Evolutionary conservation across 208 protist genomes (phyloP), one percentile per base, ranked within the genome.

Genomic region (Trypanosoma avium): DNA sequence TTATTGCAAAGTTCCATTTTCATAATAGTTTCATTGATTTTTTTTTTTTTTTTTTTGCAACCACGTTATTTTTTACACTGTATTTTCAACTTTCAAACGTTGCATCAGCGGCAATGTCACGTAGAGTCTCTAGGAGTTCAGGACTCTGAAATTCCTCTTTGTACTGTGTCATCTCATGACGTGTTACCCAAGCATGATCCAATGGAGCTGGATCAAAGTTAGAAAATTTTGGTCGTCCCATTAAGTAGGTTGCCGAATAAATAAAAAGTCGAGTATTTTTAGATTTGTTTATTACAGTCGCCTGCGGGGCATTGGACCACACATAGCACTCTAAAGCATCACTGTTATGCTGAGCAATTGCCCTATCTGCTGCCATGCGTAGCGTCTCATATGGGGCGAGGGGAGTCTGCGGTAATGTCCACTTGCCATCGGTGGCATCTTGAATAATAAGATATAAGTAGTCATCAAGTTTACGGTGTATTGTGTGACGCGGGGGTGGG

Each of bases 231-330:
- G 88, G 88, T 33, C 84, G 45, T 35, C 88, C 88, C 6, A 73
- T 68, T 19, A 94, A 74, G 69, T 94, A 94, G 8, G 81, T 84
- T 10, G 77, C 79, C 4, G 72, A 15, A 70, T 87, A 94, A 35
- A 94, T 69, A 64, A 91, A 94, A 21, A 94, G 69, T 0, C 67
- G 79, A 17, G 75, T 75, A 22, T 71, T 75, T 7, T 81, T 72
- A 10, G 73, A 54, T n/a, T 32, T 27, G 27, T 64, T 46, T 29
- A 40, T 0, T n/a, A 89, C 70, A 12, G 80, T 86, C 26, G 78
- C 85, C 64, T 90, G 84, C 35, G 88, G 88, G 0, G 84, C 88
- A 50, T 91, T 91, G n/a, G 84, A 91, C 84, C 88, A 94, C 6
- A 86, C 35, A 61, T 86, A 91, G 62, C 67, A 75, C 46, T 89